Percentiles rank a stretch among this genome's conserved stretches.
Evolutionary conservation across 2,329 filamentous ascomycete species (phyloP).

Genomic region (Botrytis medusae): DNA sequence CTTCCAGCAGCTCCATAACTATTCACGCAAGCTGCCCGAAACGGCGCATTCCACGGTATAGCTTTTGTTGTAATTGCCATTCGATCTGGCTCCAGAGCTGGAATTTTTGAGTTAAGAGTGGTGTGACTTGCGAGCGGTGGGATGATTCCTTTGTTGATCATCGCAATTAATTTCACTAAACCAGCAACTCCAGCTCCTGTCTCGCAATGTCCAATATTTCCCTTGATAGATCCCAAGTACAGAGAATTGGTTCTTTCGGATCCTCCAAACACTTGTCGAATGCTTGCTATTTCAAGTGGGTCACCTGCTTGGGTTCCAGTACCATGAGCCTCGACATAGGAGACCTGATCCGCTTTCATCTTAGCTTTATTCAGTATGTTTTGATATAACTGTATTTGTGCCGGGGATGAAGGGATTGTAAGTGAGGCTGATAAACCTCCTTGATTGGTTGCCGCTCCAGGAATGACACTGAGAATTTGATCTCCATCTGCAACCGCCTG

Average conservation of each 20-base stretch:
- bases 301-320: constrained; percentile 30
- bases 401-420: constrained; percentile 50
- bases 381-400: constrained; percentile 40
- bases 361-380: constrained; percentile 1
- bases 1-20: constrained; percentile 34
- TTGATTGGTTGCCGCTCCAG: constrained; percentile 52
- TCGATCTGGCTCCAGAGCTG: not conserved
- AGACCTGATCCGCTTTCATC: not conserved
- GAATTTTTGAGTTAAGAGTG: constrained; percentile 38
- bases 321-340: constrained; percentile 28
- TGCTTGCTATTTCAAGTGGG: constrained; percentile 27
- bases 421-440: constrained; percentile 61
- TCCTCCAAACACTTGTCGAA: constrained; percentile 20
- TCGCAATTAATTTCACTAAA: constrained; percentile 43
- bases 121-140: constrained; percentile 44
- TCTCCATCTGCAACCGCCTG: constrained; percentile 45
- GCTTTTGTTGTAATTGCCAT: not conserved
- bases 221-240: constrained; percentile 39
- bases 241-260: not conserved
- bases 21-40: constrained; percentile 27
- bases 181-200: constrained; percentile 41
- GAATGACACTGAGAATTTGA: constrained; percentile 54
- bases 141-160: constrained; percentile 44
- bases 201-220: constrained; percentile 41
- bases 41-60: not conserved